Evolutionary conservation across 2,329 filamentous ascomycete genomes (phyloP), one percentile per base, ranked within the genome.

Genomic region (Boeremia exigua): DNA sequence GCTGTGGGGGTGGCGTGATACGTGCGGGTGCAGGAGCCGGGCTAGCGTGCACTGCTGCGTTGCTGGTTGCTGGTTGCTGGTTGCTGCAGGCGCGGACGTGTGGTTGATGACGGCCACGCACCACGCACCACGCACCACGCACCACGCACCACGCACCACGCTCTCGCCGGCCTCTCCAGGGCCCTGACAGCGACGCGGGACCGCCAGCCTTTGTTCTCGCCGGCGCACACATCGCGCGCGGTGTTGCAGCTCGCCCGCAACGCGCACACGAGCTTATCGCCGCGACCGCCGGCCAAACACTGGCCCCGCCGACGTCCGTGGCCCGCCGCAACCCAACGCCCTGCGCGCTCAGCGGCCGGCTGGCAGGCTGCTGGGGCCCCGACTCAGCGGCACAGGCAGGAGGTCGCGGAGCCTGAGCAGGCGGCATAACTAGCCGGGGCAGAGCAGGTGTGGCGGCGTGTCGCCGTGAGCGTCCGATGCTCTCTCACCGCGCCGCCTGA

Each of bases 391-490:
- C 27, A 23, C 19, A 2, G 33, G 30, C 32, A 36, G 30, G 38
- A 23, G 7, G 2, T 6, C 19, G n/a, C 47, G 40, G 47, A 30
- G 38, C 14, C n/a, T 12, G 15, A 11, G 30, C 50, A 27, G 36
- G 29, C 23, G 47, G 28, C 38, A 61, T 58, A 56, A 54, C 51
- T 55, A 56, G 56, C 8, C 7, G 33, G 23, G 8, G 27, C 39
- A 44, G 42, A 28, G 40, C 54, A 44, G 39, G 49, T 38, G 68
- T 70, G 66, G 68, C 69, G 69, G 61, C 53, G 69, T 68, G 66
- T 65, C 58, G 60, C 61, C 58, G 66, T 72, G 62, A 65, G 61
- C 56, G 49, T 50, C 59, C 60, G 58, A 61, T 47, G 43, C 48
- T 55, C 47, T 44, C 36, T 47, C 37, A 39, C 23, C 29, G 51